A percentile compares a stretch with the other conserved stretches of the same genome.
These are phyloP conservation scores for Chenopodium berlandieri DNA, from an alignment of 148 eudicot species.

Conservation along the genomic window DNA sequence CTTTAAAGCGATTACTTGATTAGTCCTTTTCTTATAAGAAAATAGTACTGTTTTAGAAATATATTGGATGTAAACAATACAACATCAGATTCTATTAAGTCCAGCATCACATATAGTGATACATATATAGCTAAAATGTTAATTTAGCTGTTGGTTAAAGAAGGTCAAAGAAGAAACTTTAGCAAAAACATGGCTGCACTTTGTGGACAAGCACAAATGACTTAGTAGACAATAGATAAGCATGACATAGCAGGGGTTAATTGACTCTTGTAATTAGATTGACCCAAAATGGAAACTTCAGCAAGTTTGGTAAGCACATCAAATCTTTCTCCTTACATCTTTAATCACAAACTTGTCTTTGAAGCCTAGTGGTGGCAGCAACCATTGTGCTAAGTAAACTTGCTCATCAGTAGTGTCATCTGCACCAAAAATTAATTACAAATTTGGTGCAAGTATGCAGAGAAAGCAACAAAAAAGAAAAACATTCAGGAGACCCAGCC, in stretches of 20 bases:
- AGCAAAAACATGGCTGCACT: background rate
- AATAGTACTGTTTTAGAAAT: background rate
- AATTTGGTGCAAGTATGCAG: constrained; percentile 1
- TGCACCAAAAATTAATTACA: constrained; percentile 24
- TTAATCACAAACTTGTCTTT: constrained; percentile 59
- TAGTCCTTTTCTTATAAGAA: background rate
- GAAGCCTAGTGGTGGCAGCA: constrained; percentile 61
- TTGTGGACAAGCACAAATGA: background rate
- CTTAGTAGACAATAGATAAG: background rate
- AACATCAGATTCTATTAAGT: background rate
- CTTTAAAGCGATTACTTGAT: too few relatives aligned
- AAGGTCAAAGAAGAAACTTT: background rate
- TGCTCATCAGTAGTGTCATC: constrained; percentile 39
- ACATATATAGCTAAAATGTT: background rate
- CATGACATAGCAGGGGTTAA: background rate
- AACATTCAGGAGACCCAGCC: background rate
- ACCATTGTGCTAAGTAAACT: constrained; percentile 58
- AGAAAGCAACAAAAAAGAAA: background rate
- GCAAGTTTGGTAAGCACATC: background rate
- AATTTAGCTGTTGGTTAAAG: background rate
- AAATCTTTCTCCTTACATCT: constrained; percentile 39
- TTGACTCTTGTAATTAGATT: background rate
- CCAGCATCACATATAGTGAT: background rate
- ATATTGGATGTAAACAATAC: background rate
- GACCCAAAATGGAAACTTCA: constrained; percentile 9